Evolutionary conservation across 1,139 yeast species (phyloP).

Genomic region (Taiozyma onychis): DNA sequence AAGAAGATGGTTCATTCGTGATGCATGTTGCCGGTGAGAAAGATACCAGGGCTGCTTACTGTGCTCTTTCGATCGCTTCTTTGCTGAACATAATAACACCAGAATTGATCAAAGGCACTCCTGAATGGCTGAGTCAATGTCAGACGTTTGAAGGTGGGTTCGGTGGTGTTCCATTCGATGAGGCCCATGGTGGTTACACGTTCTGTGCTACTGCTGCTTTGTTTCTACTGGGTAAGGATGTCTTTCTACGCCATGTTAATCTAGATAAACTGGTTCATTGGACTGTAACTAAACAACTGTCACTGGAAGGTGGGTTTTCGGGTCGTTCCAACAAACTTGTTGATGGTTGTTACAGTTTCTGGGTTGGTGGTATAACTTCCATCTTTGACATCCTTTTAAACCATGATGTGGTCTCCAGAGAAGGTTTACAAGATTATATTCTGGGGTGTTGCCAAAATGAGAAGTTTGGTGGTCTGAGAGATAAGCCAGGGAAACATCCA

Average conservation of each 20-base stretch:
- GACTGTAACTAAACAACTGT: slow-evolving; percentile 64
- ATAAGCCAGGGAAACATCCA: slow-evolving; percentile 76
- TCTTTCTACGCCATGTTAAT: slow-evolving; percentile 29
- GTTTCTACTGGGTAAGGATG: slow-evolving; percentile 30
- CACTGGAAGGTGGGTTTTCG: slow-evolving; percentile 75
- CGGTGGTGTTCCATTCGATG: slow-evolving; percentile 73
- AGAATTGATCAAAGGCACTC: slow-evolving; percentile 49
- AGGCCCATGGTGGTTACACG: slow-evolving; percentile 97
- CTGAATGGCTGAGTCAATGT: slow-evolving; percentile 60
- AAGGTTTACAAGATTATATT: slow-evolving; percentile 58
- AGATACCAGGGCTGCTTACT: slow-evolving; percentile 84
- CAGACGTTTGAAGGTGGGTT: slow-evolving; percentile 97
- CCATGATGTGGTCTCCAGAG: slow-evolving; percentile 35
- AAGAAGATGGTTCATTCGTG: slow-evolving; percentile 62
- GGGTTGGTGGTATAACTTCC: slow-evolving; percentile 83
- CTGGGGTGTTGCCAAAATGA: slow-evolving; percentile 68
- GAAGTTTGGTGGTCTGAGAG: slow-evolving; percentile 68
- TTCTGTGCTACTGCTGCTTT: slow-evolving; percentile 83
- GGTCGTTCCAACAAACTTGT: slow-evolving; percentile 93
- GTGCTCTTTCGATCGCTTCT: slow-evolving; percentile 74
- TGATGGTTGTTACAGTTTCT: slow-evolving; percentile 93
- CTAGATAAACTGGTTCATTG: slow-evolving; percentile 48
- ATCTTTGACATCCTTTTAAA: slow-evolving; percentile 49
- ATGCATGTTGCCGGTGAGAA: slow-evolving; percentile 80
- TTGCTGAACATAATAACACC: slow-evolving; percentile 58